Evolutionary conservation across 257 asterid genomes (phyloP).

Genomic region (Jasminum sambac): DNA sequence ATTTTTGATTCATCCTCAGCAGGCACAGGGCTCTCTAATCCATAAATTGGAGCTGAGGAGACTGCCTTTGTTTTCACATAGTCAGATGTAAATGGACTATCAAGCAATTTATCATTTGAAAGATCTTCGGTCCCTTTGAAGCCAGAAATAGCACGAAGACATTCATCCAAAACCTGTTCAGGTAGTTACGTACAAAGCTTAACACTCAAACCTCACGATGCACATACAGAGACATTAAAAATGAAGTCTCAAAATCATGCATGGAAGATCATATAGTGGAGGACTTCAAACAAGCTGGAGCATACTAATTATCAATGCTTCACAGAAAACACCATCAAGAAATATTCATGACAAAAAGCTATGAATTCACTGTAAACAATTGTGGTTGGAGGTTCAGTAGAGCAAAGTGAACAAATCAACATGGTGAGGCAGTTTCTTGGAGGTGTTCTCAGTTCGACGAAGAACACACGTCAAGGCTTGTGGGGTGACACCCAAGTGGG

Average conservation of each 20-base stretch:
- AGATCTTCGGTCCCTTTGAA: constrained; percentile 96
- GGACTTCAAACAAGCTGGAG: constrained; percentile 12
- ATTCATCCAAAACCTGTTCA: constrained; percentile 86
- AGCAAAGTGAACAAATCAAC: not conserved
- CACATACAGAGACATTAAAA: constrained; percentile 21
- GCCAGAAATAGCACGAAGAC: constrained; percentile 93
- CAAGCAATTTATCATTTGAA: constrained; percentile 68
- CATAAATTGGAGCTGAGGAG: constrained; percentile 88
- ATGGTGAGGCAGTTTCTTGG: not conserved
- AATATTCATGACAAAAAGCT: constrained; percentile 13
- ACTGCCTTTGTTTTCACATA: constrained; percentile 70
- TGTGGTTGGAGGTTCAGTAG: not conserved
- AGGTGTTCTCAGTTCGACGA: not conserved
- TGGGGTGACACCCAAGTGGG: not conserved
- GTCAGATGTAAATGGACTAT: constrained; percentile 85
- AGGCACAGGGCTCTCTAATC: constrained; percentile 45
- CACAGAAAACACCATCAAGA: constrained; percentile 20
- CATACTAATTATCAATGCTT: constrained; percentile 7
- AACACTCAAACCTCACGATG: not conserved
- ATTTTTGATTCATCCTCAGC: constrained; percentile 43
- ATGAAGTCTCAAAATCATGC: constrained; percentile 5
- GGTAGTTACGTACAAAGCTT: constrained; percentile 1
- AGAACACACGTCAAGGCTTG: not conserved
- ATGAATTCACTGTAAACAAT: not conserved
- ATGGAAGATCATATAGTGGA: constrained; percentile 1